Evolutionary conservation across 176 grass and related monocot genomes (phyloP), one percentile per base, ranked within the genome.

Genomic region (Phoenix roebelenii): DNA sequence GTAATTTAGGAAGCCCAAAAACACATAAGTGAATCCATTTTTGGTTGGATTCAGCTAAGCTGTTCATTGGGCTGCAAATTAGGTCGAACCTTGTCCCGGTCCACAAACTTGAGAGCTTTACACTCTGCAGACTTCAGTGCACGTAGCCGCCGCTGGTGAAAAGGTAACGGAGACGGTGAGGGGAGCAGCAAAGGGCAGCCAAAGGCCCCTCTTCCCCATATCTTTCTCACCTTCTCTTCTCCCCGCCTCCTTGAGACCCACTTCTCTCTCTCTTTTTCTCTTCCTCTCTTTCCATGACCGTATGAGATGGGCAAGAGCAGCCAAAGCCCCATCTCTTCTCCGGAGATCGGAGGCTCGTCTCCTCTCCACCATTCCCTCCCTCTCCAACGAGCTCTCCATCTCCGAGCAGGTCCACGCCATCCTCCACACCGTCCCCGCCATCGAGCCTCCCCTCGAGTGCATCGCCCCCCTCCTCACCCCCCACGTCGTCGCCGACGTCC

Each of bases 271-370:
- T 19, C 24, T 35, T 16, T 20, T n/a, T 9, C 52, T 55, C 52
- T 57, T 24, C 12, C 25, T 23, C 24, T 23, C 16, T 26, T 16
- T 68, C 53, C 12, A 87, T 91, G 92, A 88, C 62, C 87, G 87
- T 57, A 97, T 97, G 92, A 91, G 81, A 88, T 97, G 84, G 84
- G 51, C 71, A 44, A 44, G 9, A 44, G 50, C 50, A 25, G 50
- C 49, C 25, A 51, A 55, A 51, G 59, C 70, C 70, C 59, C 57
- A 32, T 63, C 59, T 72, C 58, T 72, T 39, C 25, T 61, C 18
- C 50, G 70, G 59, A 62, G 58, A 18, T 25, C 49, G 50, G 58
- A 26, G 73, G 70, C 67, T 76, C 77, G 76, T 58, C 77, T 79
- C 68, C 71, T 76, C 49, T 68, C 63, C 24, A 70, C 73, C 26